Evolutionary conservation across 148 eudicot species (phyloP), one percentile per base, ranked within the genome.

Genomic region (Arbutus unedo): DNA sequence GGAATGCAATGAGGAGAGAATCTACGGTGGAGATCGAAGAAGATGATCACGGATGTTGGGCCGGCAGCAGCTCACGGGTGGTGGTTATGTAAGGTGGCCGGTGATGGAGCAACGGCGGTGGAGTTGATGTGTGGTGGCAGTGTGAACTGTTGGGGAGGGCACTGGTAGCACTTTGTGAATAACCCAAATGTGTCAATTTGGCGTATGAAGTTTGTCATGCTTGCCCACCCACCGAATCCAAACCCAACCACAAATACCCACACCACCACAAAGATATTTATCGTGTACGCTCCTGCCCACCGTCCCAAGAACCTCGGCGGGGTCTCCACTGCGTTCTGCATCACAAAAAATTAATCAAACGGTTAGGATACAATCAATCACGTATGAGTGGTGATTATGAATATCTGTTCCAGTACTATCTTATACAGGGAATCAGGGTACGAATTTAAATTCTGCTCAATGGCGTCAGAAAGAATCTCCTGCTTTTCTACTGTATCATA

Each of bases 171-270:
- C 85, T 91, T 93, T 13, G 98, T 91, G 89, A 94, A 94, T 48
- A 94, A 84, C 3, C 98, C 98, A 82, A 94, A 94, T 4, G 96
- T 94, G 88, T 93, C 96, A 56, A 94, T 94, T 75, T 94, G 98
- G 84, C 88, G 94, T 8, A 94, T 83, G 80, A 94, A 94, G 77
- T 94, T 94, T 53, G 87, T 83, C 93, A 93, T 88, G 81, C 98
- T 94, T 9, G 98, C 98, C 98, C 98, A 94, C 54, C 98, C 98
- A n/a, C 98, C 98, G 18, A 94, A 94, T 38, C 98, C 98, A 68
- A 94, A 94, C 64, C 98, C 98, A 62, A 94, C 98, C 2, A 94
- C 84, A 16, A 94, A 77, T 11, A 94, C 94, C 98, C 98, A 94
- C 64, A 85, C 91, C 6, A 92, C 96, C 48, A 94, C 85, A 74